A percentile compares a stretch with the other conserved stretches of the same genome.
These are phyloP conservation scores for Stephanodiscus triporus DNA, from an alignment of 108 stramenopile species.

Conservation along the genomic window DNA sequence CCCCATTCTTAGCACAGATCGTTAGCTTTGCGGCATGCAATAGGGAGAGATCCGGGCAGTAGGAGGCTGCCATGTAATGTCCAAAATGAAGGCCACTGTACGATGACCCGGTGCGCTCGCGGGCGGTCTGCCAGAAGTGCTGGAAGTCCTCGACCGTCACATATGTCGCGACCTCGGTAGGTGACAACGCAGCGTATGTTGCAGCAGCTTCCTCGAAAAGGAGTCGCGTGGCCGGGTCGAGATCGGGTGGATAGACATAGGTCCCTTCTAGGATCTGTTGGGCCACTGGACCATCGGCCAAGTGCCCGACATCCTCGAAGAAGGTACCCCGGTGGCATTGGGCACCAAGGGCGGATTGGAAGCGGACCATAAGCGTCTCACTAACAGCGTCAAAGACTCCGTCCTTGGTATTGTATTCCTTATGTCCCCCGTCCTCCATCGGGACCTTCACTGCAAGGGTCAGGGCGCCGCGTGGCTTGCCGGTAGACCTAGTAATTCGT, in stretches of 20 bases:
- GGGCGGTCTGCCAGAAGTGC: conserved; percentile 8
- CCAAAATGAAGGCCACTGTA: conserved; percentile 20
- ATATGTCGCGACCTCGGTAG: not conserved
- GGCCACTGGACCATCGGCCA: not conserved
- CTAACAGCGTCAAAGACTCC: conserved; percentile 3
- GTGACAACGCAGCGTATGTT: not conserved
- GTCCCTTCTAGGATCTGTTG: conserved; percentile 23
- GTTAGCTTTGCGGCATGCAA: conserved; percentile 22
- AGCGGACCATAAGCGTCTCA: too few species aligned
- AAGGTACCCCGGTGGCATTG: conserved; percentile 1
- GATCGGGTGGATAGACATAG: conserved; percentile 16
- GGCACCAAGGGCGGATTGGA: not conserved
- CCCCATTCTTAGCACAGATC: not conserved
- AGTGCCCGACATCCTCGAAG: conserved; percentile 11
- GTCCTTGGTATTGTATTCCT: not conserved
- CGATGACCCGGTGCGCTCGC: conserved; percentile 13
- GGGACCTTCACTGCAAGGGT: not conserved
- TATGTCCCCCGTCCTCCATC: not conserved
- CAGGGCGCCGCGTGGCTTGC: too few species aligned
- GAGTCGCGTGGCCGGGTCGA: not conserved
- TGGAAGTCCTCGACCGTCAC: conserved; percentile 23
- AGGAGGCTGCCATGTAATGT: conserved; percentile 12
- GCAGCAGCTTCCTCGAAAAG: conserved; percentile 14
- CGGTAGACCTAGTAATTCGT: not conserved
- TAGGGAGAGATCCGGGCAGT: not conserved